phyloP scores from a whole-genome alignment of 305 asterid genomes.

The Fraxinus greggii region DNA sequence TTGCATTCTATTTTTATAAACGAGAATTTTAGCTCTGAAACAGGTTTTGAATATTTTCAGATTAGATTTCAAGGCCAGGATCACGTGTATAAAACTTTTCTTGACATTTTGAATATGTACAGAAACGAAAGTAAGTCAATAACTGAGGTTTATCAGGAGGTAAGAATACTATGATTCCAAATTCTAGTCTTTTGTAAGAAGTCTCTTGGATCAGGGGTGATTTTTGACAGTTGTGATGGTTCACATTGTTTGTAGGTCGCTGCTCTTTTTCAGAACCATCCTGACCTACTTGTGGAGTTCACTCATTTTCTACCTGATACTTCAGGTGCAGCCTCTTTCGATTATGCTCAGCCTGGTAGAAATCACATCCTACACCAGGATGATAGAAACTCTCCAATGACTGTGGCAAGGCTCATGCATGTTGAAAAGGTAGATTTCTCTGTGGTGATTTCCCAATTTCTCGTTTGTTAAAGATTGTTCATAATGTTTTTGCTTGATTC shows the following conservation, averaged over 20 bases:
- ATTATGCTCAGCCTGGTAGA: constrained; percentile 48
- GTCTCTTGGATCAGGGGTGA: constrained; percentile 4
- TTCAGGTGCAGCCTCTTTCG: constrained; percentile 56
- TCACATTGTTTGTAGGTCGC: constrained; percentile 64
- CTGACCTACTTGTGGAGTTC: constrained; percentile 93
- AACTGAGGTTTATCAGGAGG: constrained; percentile 85
- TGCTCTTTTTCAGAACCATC: constrained; percentile 72
- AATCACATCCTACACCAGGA: constrained; percentile 46
- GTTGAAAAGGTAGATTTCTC: constrained; percentile 62
- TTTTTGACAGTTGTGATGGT: constrained; percentile 20
- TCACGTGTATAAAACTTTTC: constrained; percentile 83
- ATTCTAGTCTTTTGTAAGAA: constrained; percentile 2
- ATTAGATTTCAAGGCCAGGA: constrained; percentile 81
- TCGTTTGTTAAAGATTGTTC: constrained; percentile 21
- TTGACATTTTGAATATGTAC: constrained; percentile 85
- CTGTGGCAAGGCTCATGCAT: constrained; percentile 39
- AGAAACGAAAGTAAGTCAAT: constrained; percentile 70
- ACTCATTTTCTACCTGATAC: constrained; percentile 84
- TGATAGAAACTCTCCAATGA: constrained; percentile 61
- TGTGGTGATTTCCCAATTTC: constrained; percentile 22
- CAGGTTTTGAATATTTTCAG: constrained; percentile 49
- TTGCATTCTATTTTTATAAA: constrained; percentile 16
- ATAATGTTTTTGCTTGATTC: constrained; percentile 30
- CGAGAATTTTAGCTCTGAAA: constrained; percentile 21
- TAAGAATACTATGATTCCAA: constrained; percentile 28